A percentile compares a stretch with the other conserved stretches of the same genome.
Evolutionary conservation across 176 grass and related monocot species (phyloP).

Genomic region (Microstegium vimineum): DNA sequence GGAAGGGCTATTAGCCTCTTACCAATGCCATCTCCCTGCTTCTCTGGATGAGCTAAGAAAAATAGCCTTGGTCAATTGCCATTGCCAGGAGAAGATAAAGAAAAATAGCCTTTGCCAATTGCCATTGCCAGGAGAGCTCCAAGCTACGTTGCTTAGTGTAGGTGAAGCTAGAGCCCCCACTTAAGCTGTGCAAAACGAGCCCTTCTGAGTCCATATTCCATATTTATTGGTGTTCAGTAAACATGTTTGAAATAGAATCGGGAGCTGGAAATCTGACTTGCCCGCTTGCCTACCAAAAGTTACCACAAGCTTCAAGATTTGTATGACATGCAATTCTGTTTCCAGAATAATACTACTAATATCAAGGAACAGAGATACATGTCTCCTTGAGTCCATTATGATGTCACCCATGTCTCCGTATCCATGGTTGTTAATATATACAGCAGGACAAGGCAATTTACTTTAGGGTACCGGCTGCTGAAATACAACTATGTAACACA

Average conservation of each 20-base stretch:
- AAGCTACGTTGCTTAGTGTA: too few species aligned
- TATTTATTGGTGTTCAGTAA: background rate
- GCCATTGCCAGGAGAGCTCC: too few species aligned
- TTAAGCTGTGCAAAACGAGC: too few species aligned
- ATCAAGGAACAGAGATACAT: background rate
- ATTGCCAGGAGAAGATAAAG: too few species aligned
- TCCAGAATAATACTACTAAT: background rate
- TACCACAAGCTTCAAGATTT: background rate
- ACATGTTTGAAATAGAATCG: background rate
- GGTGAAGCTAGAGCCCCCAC: too few species aligned
- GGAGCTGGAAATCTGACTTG: background rate
- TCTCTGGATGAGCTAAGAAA: too few species aligned
- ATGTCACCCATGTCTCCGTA: background rate
- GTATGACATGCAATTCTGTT: background rate
- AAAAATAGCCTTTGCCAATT: too few species aligned
- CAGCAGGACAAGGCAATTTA: background rate
- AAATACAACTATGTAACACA: background rate
- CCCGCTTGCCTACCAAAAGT: background rate
- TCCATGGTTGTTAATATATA: background rate
- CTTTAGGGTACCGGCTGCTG: background rate
- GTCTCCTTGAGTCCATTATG: background rate
- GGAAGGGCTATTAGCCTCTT: too few species aligned
- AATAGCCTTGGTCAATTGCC: too few species aligned
- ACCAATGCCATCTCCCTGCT: too few species aligned
- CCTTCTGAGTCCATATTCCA: too few species aligned